A percentile compares a stretch with the other conserved stretches of the same genome.
phyloP scores from a whole-genome alignment of 208 protist genomes.

The Acanthamoeba culbertsoni region DNA sequence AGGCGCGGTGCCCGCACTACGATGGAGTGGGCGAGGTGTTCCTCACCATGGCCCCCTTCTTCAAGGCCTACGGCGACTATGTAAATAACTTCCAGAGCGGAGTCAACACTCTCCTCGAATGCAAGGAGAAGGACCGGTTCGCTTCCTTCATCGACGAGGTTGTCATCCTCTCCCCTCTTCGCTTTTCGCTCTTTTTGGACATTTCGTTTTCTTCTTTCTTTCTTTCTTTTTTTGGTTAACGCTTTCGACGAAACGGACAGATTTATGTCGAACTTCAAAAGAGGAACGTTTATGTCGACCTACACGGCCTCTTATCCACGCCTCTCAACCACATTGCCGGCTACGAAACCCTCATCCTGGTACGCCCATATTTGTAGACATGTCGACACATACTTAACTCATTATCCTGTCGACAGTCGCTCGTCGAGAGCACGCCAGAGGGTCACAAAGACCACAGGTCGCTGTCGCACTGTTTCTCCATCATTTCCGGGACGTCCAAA shows the following conservation, averaged over 20 bases:
- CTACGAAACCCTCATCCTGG: slow-evolving; percentile 38
- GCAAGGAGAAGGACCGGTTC: slow-evolving; percentile 12
- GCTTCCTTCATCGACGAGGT: slow-evolving; percentile 33
- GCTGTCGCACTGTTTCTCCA: slow-evolving; percentile 37
- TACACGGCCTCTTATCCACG: background rate
- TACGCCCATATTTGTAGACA: background rate
- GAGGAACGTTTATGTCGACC: slow-evolving; percentile 14
- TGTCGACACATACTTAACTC: background rate
- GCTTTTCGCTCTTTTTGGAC: background rate
- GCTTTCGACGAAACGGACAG: background rate
- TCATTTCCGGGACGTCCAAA: background rate
- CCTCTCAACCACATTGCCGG: slow-evolving; percentile 42
- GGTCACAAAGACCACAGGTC: background rate
- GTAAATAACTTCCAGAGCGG: slow-evolving; percentile 54
- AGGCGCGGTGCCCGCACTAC: background rate
- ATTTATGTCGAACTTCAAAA: slow-evolving; percentile 31
- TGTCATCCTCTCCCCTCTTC: too few relatives aligned
- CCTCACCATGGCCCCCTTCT: slow-evolving; percentile 52
- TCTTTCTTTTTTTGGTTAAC: background rate
- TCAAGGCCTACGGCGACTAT: slow-evolving; percentile 55
- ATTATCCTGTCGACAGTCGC: background rate
- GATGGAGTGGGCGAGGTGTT: slow-evolving; percentile 40
- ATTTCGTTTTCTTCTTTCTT: background rate
- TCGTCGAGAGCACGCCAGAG: slow-evolving; percentile 30
- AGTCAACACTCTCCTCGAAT: slow-evolving; percentile 3